phyloP scores from a whole-genome alignment of 257 asterid genomes.

The Primulina tabacum region DNA sequence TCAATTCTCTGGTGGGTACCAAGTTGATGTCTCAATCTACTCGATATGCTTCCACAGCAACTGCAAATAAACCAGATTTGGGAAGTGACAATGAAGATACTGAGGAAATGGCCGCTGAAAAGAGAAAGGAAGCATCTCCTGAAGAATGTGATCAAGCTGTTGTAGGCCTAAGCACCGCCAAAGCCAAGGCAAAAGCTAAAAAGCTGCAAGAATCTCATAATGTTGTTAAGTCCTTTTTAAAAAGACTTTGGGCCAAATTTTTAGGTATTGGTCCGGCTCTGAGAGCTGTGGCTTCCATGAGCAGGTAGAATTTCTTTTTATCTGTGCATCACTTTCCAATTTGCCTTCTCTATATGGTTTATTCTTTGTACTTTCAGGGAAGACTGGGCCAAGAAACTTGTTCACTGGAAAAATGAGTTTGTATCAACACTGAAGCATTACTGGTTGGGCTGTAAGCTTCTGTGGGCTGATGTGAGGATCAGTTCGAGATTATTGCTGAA shows the following conservation, averaged over 20 bases:
- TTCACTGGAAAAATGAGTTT: constrained; percentile 79
- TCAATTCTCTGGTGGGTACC: constrained; percentile 32
- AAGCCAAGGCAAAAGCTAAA: constrained; percentile 86
- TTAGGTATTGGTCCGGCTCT: constrained; percentile 80
- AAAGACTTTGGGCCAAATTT: constrained; percentile 57
- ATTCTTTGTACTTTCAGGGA: constrained; percentile 46
- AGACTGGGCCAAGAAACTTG: constrained; percentile 77
- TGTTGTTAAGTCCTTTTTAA: constrained; percentile 41
- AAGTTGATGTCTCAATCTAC: constrained; percentile 42
- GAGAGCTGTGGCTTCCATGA: constrained; percentile 75
- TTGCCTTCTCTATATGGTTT: constrained; percentile 15
- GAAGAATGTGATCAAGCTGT: constrained; percentile 97
- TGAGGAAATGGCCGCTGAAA: constrained; percentile 49
- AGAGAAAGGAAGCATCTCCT: constrained; percentile 80
- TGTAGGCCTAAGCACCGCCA: constrained; percentile 68
- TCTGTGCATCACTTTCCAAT: background rate
- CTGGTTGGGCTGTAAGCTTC: constrained; percentile 86
- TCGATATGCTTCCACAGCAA: constrained; percentile 63
- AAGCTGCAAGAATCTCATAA: constrained; percentile 57
- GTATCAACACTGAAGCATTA: constrained; percentile 80
- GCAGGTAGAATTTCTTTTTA: constrained; percentile 48
- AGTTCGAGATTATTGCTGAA: constrained; percentile 73
- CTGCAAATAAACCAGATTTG: constrained; percentile 58
- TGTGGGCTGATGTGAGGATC: constrained; percentile 92
- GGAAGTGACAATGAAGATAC: constrained; percentile 58